A percentile compares a stretch with the other conserved stretches of the same genome.
Evolutionary conservation across 2,329 filamentous ascomycete species (phyloP).

Genomic region (Teratosphaeriaceae sp.): DNA sequence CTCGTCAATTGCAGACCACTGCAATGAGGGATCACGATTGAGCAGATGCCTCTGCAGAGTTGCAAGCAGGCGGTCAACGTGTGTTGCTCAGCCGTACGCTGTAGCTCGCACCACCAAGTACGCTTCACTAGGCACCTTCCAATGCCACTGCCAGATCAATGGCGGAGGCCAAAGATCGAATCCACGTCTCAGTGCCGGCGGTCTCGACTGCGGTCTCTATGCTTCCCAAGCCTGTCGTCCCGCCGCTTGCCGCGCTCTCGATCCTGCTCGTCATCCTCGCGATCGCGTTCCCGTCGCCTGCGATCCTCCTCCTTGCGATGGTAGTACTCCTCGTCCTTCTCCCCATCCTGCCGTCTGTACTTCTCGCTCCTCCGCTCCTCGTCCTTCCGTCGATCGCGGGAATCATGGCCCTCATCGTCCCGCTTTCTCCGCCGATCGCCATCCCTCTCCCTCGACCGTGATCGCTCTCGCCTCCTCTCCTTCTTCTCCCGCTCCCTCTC

Average conservation of each 20-base stretch:
- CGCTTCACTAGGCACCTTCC: no score
- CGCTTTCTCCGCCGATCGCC: conserved; percentile 12
- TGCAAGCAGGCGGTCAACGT: no score
- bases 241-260: conserved; percentile 14
- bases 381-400: conserved; percentile 13
- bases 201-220: conserved; percentile 15
- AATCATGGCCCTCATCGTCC: conserved; percentile 10
- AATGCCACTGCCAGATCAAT: no score
- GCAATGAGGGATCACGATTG: no score
- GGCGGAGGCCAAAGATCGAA: no score
- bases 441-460: conserved; percentile 3
- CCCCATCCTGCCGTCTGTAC: neutral
- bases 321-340: conserved; percentile 22
- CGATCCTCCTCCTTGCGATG: conserved; percentile 24
- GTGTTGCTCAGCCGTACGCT: no score
- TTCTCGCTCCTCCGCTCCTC: conserved; percentile 10
- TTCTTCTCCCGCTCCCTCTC: conserved; percentile 26
- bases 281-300: conserved; percentile 9
- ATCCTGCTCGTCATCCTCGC: conserved; percentile 20
- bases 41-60: no score
- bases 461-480: conserved; percentile 4
- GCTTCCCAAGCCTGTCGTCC: conserved; percentile 17
- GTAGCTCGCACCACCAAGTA: no score
- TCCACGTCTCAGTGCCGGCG: conserved; percentile 9
- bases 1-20: no score